phyloP scores from a whole-genome alignment of 495 filamentous ascomycete genomes.

The Paragyromitra xinjiangensis region DNA sequence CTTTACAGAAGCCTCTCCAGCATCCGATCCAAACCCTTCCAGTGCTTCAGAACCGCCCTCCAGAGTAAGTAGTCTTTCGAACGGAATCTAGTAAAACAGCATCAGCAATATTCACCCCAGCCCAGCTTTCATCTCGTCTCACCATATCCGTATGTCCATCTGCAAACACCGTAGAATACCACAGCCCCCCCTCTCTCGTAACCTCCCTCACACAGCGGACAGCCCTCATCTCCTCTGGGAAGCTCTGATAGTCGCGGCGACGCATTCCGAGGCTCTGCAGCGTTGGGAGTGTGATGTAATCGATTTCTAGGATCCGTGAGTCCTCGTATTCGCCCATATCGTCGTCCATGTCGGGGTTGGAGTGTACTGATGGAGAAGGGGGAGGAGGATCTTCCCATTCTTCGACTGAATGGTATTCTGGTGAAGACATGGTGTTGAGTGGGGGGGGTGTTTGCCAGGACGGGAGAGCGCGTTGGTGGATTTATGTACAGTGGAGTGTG shows the following conservation, averaged over 20 bases:
- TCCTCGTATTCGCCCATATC: not conserved
- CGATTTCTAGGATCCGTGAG: conserved; percentile 10
- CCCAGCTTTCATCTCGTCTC: not conserved
- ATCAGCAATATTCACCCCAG: not conserved
- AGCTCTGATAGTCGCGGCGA: conserved; percentile 42
- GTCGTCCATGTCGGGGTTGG: not conserved
- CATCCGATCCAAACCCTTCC: conserved; percentile 6
- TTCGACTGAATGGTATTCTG: conserved; percentile 10
- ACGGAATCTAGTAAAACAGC: conserved; percentile 35
- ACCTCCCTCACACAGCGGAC: conserved; percentile 27
- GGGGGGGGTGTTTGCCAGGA: conserved; percentile 4
- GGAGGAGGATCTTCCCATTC: conserved; percentile 17
- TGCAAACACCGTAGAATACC: conserved; percentile 43
- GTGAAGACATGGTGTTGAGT: conserved; percentile 5
- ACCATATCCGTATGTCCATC: conserved; percentile 39
- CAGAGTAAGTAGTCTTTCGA: conserved; percentile 41
- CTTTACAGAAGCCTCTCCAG: not conserved
- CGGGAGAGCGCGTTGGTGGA: conserved; percentile 1
- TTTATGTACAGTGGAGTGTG: not conserved
- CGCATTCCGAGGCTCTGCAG: conserved; percentile 31
- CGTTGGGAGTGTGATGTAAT: conserved; percentile 32
- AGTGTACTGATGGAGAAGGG: not conserved
- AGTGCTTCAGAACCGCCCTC: conserved; percentile 41
- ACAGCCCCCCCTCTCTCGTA: conserved; percentile 23
- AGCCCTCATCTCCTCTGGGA: conserved; percentile 24